A percentile compares a stretch with the other conserved stretches of the same genome.
Evolutionary conservation across 2,329 filamentous ascomycete genomes (phyloP).

Genomic region (Akanthomyces dipterigenus): DNA sequence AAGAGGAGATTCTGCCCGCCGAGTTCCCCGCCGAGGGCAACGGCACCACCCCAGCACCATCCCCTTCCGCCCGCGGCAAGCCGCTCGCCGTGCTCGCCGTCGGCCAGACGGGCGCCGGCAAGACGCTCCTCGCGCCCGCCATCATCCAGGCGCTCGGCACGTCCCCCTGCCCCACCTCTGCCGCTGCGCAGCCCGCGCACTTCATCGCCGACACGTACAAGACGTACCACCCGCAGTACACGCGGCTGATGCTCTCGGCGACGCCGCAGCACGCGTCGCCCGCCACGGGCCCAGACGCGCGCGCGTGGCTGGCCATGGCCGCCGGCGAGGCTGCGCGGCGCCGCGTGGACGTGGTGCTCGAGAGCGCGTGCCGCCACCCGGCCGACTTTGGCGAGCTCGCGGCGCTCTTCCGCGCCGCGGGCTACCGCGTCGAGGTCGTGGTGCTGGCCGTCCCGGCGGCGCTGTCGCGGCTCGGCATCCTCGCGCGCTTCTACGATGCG

Average conservation of each 20-base stretch:
- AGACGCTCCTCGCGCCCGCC: conserved; percentile 36
- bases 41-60: neutral
- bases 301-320: conserved; percentile 37
- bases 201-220: conserved; percentile 45
- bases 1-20: conserved; percentile 24
- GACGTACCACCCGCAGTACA: conserved; percentile 38
- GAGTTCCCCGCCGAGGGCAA: conserved; percentile 22
- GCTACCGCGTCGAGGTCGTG: conserved; percentile 33
- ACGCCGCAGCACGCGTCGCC: conserved; percentile 30
- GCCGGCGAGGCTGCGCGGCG: conserved; percentile 25
- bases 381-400: conserved; percentile 34
- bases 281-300: conserved; percentile 34
- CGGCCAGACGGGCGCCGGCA: conserved; percentile 44
- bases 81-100: conserved; percentile 37
- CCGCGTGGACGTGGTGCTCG: conserved; percentile 33
- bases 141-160: conserved; percentile 27
- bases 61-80: conserved; percentile 3
- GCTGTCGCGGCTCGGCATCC: conserved; percentile 35
- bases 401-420: conserved; percentile 24
- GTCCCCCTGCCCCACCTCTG: too few relatives aligned
- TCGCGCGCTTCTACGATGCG: conserved; percentile 32
- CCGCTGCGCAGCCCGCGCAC: conserved; percentile 30
- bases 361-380: conserved; percentile 39
- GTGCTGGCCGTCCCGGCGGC: conserved; percentile 36
- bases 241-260: conserved; percentile 21